Percentiles rank a stretch among this genome's conserved stretches.
Evolutionary conservation across 2,329 filamentous ascomycete genomes (phyloP).

Genomic region (Xylaria sp.): DNA sequence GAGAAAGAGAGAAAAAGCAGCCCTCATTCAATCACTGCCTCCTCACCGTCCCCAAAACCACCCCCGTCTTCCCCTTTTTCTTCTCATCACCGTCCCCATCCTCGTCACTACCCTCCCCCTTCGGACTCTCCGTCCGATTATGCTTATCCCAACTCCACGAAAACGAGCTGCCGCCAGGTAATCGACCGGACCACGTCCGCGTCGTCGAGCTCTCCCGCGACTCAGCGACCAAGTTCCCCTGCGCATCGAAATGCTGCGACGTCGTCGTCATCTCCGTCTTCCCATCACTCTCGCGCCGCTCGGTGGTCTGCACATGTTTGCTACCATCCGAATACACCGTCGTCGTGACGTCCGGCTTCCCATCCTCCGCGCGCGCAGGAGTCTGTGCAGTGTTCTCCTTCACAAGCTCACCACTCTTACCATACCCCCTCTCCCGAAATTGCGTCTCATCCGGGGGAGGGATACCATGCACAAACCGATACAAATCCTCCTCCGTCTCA

Average conservation of each 20-base stretch:
- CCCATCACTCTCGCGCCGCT: slow-evolving; percentile 11
- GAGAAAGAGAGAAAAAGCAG: too few relatives aligned
- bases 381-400: not conserved
- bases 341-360: slow-evolving; percentile 1
- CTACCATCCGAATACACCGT: slow-evolving; percentile 23
- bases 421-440: too few relatives aligned
- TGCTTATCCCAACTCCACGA: slow-evolving; percentile 11
- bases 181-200: slow-evolving; percentile 17
- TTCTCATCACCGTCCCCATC: not conserved
- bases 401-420: too few relatives aligned
- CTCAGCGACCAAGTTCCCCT: slow-evolving; percentile 22
- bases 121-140: not conserved
- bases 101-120: not conserved
- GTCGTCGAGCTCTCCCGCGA: slow-evolving; percentile 11
- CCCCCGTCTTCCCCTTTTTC: slow-evolving; percentile 11
- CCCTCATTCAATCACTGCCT: not conserved
- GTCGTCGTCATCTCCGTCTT: slow-evolving; percentile 16
- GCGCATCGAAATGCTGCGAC: slow-evolving; percentile 18
- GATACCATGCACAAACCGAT: not conserved
- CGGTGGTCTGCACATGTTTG: slow-evolving; percentile 19
- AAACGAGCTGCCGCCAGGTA: slow-evolving; percentile 10
- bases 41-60: slow-evolving; percentile 24
- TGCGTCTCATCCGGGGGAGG: too few relatives aligned
- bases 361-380: not conserved
- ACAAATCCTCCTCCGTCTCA: slow-evolving; percentile 5